Base-by-base conservation (phyloP, 805 yeast genomes). In the Wickerhamiella siamensis region DNA sequence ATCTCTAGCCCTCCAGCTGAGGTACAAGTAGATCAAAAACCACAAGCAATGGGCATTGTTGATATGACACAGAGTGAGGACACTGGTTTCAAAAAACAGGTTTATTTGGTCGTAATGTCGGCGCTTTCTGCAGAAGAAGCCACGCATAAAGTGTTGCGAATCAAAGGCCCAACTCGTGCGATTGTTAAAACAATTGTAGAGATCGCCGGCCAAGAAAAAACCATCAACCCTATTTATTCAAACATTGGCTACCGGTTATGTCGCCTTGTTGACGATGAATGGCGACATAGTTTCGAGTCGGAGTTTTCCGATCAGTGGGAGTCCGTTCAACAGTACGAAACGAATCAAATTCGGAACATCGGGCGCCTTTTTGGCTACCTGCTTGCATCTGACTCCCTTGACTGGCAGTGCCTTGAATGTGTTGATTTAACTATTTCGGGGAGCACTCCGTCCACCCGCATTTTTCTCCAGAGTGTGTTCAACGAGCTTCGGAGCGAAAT, bases 81-180 rank as follows among this genome's bases (percentile, higher is more conserved):
- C 24, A 64, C 75, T 2, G 74, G 76, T 39, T 75, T 75, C 50
- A 83, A 83, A 50, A 83, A 83, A 51, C 71, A 71, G 1, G 79
- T 88, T 2, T 88, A 88, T 52, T 62, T 87, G 22, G 79, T 88
- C 0, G 64, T 91, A 8, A 84, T 83, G 79, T 83, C 95, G 18
- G 77, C 94, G 45, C 73, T 88, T 78, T 78, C 93, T 0, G 76
- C 87, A 4, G 94, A 83, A 50, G 98, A 91, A 64, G 88, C 94
- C 0, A 86, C 83, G 1, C 97, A 87, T 58, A 87, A 87, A 57
- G 61, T 91, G 4, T 51, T 82, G 33, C 52, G 66, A 6, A 20
- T 33, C 18, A n/a, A 27, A 22, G 56, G 64, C 6, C 66, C 71
- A 36, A 73, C 77, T 49, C 59, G 59, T 4, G 70, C 72, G 49